Percentiles rank a stretch among this genome's conserved stretches.
Conservation (phyloP, 257 asterid genomes). For the Echites panduratus region DNA sequence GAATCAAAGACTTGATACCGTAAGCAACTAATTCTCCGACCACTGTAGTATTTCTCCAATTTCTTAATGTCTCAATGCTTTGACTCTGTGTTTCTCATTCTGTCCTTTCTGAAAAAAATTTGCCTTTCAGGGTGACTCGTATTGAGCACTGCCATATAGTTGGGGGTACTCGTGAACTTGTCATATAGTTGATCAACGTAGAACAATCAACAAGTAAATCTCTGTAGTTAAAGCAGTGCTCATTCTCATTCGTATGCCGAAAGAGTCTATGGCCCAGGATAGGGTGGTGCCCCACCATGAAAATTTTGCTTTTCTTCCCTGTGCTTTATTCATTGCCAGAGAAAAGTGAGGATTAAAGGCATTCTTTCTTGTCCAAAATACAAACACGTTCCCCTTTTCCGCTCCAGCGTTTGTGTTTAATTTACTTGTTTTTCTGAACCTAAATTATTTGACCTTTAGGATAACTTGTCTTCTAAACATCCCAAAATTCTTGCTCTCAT, state of each 20-base stretch:
- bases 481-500: slow-evolving; percentile 16
- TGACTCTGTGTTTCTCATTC: background rate
- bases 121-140: background rate
- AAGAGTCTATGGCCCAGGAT: slow-evolving; percentile 4
- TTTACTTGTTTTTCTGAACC: slow-evolving; percentile 3
- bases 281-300: slow-evolving; percentile 18
- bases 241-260: background rate
- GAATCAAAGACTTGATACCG: slow-evolving; percentile 2
- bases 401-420: background rate
- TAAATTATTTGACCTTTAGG: slow-evolving; percentile 13
- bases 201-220: slow-evolving; percentile 12
- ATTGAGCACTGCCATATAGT: background rate
- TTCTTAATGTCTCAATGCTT: slow-evolving; percentile 1
- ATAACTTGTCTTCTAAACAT: slow-evolving; percentile 24
- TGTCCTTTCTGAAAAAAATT: background rate
- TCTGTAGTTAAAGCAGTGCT: slow-evolving; percentile 7
- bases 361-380: slow-evolving; percentile 6
- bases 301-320: slow-evolving; percentile 20
- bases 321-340: slow-evolving; percentile 14
- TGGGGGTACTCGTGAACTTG: too few species aligned
- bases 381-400: background rate
- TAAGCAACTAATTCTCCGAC: background rate
- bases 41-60: too few species aligned
- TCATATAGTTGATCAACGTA: slow-evolving; percentile 24
- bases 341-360: slow-evolving; percentile 21